Percentiles rank a stretch among this genome's conserved stretches.
These are phyloP conservation scores for Alloascoidea hylecoeti DNA, from an alignment of 805 yeast genomes.

Conservation along the genomic window DNA sequence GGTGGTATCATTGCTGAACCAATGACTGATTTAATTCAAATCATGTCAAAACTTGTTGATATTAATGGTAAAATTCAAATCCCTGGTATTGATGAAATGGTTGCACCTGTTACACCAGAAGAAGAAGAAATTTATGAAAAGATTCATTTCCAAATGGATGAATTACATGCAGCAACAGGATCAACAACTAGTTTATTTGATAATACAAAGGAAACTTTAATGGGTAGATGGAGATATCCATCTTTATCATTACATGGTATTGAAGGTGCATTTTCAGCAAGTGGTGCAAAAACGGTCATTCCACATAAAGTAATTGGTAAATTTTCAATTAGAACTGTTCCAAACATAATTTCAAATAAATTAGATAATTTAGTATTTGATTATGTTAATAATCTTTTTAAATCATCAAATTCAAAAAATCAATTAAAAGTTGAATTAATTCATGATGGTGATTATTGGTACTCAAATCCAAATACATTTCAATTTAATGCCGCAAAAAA, in stretches of 20 bases:
- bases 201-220: conserved; percentile 72
- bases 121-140: conserved; percentile 72
- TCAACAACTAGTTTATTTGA: conserved; percentile 70
- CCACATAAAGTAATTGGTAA: conserved; percentile 92
- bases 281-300: conserved; percentile 97
- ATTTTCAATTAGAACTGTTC: conserved; percentile 95
- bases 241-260: conserved; percentile 92
- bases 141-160: conserved; percentile 75
- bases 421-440: conserved; percentile 55
- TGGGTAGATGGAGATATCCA: conserved; percentile 99
- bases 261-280: conserved; percentile 91
- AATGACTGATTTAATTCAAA: conserved; percentile 78
- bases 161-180: conserved; percentile 81
- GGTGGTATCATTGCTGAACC: conserved; percentile 98
- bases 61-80: conserved; percentile 71
- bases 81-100: conserved; percentile 88
- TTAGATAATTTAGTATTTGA: conserved; percentile 66
- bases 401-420: conserved; percentile 65
- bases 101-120: conserved; percentile 77
- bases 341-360: conserved; percentile 72
- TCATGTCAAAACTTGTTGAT: conserved; percentile 68
- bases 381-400: conserved; percentile 54
- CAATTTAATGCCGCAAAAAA: conserved; percentile 86
- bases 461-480: conserved; percentile 84
- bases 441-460: conserved; percentile 97